Evolutionary conservation across 2,329 filamentous ascomycete genomes (phyloP), one percentile per base, ranked within the genome.

Genomic region (Mycosphaerella sp.): DNA sequence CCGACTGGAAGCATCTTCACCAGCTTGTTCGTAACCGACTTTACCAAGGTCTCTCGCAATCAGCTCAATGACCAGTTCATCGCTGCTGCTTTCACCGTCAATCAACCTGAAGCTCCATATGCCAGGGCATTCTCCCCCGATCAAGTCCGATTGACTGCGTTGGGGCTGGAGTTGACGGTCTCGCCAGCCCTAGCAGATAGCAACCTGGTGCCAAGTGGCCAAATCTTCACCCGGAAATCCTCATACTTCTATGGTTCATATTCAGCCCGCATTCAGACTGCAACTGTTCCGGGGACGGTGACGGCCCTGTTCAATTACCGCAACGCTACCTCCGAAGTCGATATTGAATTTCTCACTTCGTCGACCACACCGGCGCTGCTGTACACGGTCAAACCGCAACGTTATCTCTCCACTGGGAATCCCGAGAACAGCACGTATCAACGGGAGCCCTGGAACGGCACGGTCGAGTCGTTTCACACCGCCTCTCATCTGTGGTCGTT

Each of bases 251-350:
- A 46, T 14, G 50, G 50, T 21, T 52, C 50, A 6, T 52, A 52
- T 46, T 43, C 42, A 2, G 32, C 43, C 4, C 42, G 36, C 12
- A 10, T 46, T 1, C 42, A n/a, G 17, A 29, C 40, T 31, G 29
- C 7, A 14, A 40, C 7, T 7, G 50, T 38, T 10, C 50, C 43
- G 1, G 50, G 42, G 1, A 52, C 50, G 2, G 50, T 52, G 11
- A 36, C 50, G 14, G 50, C 42, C n/a, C 45, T 52, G 14, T 52
- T 26, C 34, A 41, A 29, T 29, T 52, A 52, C 43, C 45, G 40
- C 21, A 52, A 52, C 26, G 50, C 45, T 31, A 46, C 26, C 32
- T 52, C 50, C 21, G 50, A 52, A 17, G 38, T 52, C 34, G 50
- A 52, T 14, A 31, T 52, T 23, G 50, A 52, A 40, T 52, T 46